These are phyloP conservation scores for Jatropha multifida DNA, from an alignment of 441 rosid genomes.

Conservation along the genomic window DNA sequence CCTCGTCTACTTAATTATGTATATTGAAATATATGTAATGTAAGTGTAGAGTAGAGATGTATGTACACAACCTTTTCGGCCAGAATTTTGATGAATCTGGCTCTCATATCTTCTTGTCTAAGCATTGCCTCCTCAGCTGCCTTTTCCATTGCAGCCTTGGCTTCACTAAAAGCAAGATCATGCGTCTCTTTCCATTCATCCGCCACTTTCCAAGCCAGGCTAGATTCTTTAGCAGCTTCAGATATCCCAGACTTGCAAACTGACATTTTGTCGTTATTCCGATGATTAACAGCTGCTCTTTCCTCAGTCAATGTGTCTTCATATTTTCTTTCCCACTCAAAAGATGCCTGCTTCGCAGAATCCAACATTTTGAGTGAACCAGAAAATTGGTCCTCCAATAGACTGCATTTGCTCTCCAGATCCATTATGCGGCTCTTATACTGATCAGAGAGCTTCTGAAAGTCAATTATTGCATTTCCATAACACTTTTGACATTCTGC, in stretches of 20 bases:
- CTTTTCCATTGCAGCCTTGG: constrained; percentile 11
- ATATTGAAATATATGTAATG: no score
- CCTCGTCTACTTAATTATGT: neutral
- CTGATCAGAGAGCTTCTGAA: constrained; percentile 23
- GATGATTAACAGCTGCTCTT: neutral
- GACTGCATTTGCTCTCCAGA: constrained; percentile 4
- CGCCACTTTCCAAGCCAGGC: constrained; percentile 13
- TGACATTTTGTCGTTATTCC: neutral
- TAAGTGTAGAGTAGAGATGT: neutral
- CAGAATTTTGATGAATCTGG: constrained; percentile 14
- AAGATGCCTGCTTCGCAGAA: constrained; percentile 21
- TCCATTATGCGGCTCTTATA: constrained; percentile 22
- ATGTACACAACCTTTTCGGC: constrained; percentile 14
- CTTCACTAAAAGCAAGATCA: constrained; percentile 19
- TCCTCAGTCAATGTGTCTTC: constrained; percentile 15
- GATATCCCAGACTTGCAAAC: neutral
- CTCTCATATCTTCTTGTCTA: constrained; percentile 17
- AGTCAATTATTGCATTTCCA: constrained; percentile 23
- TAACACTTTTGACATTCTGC: constrained; percentile 18
- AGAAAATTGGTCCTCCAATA: constrained; percentile 23
- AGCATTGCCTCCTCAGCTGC: constrained; percentile 18
- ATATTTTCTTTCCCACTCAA: constrained; percentile 23
- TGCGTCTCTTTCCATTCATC: constrained; percentile 20
- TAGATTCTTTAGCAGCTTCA: constrained; percentile 14
- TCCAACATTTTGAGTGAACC: constrained; percentile 27